phyloP scores from a whole-genome alignment of 805 yeast species.

The Suhomyces pyralidae region DNA sequence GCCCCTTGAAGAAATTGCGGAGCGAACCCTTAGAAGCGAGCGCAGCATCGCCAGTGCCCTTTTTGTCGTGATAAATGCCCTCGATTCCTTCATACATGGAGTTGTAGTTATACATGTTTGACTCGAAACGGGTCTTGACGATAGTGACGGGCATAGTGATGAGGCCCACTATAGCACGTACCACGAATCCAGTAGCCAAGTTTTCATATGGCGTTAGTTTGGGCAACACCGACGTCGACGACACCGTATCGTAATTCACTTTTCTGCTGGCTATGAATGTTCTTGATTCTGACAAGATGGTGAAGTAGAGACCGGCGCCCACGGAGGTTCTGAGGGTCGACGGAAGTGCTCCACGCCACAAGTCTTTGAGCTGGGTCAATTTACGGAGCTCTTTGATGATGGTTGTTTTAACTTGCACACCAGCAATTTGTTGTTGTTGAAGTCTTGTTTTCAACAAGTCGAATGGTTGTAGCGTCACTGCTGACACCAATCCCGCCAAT shows the following conservation, averaged over 20 bases:
- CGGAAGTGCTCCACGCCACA: constrained; percentile 95
- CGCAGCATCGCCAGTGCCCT: constrained; percentile 10
- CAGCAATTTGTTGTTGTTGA: constrained; percentile 48
- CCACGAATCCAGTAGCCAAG: constrained; percentile 68
- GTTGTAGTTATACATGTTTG: constrained; percentile 67
- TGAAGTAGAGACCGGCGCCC: constrained; percentile 84
- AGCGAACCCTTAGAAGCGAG: constrained; percentile 29
- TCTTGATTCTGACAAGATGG: constrained; percentile 65
- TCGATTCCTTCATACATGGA: constrained; percentile 59
- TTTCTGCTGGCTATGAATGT: constrained; percentile 40
- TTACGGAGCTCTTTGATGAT: constrained; percentile 42
- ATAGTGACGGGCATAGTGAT: constrained; percentile 94
- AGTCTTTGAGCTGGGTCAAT: constrained; percentile 40
- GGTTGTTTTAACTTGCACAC: constrained; percentile 24
- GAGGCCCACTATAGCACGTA: constrained; percentile 80
- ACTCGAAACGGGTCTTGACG: constrained; percentile 84
- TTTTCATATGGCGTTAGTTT: constrained; percentile 68
- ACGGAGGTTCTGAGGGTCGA: constrained; percentile 85
- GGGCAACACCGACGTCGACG: constrained; percentile 55
- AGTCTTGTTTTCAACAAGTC: constrained; percentile 85
- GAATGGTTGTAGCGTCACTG: constrained; percentile 80
- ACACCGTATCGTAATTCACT: constrained; percentile 5
- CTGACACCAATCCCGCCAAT: constrained; percentile 77
- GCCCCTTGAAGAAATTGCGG: constrained; percentile 80
- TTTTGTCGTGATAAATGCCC: constrained; percentile 44